Evolutionary conservation across 306 rosid species (phyloP), one percentile per base, ranked within the genome.

Genomic region (Abrus pulchellus): DNA sequence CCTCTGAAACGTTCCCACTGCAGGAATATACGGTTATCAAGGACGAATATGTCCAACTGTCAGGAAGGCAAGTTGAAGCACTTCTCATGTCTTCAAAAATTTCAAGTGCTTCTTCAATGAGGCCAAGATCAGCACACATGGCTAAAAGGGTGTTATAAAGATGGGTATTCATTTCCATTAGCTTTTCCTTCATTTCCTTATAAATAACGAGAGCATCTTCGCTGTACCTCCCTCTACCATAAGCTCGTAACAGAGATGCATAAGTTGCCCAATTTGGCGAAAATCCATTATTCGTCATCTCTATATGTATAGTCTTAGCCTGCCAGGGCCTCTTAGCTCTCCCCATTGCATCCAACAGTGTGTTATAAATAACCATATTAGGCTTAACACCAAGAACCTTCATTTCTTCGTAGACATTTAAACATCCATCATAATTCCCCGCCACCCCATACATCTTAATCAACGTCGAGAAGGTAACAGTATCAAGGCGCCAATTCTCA

Each of bases 291-390:
- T 54, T 85, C 10, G 32, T 85, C 98, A 96, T 89, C 91, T 96
- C 99, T 45, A 83, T 92, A 85, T 86, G 86, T 71, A 93, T 88
- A 64, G 72, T 81, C 87, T 88, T 96, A 36, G 86, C 94, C 83
- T 92, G 97, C 99, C 99, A 92, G 1, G 99, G 98, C 84, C 97
- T 89, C 88, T 83, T 96, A 56, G 99, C 99, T 82, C 92, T 88
- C 70, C 98, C 99, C 98, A 96, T 96, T 59, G 91, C 93, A 90
- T 89, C 98, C 84, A 94, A 80, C 80, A 94, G 87, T 79, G 93
- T 88, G 75, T 90, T 90, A 79, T 81, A 90, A 75, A 84, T 84
- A 80, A 89, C 90, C 90, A 92, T 41, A 57, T 94, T 92, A 1
- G 96, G 92, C 81, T 90, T 88, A 64, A 65, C 90, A 72, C 92